Conservation (phyloP, 768 basidiomycete genomes). For the Podaxis rugospora region DNA sequence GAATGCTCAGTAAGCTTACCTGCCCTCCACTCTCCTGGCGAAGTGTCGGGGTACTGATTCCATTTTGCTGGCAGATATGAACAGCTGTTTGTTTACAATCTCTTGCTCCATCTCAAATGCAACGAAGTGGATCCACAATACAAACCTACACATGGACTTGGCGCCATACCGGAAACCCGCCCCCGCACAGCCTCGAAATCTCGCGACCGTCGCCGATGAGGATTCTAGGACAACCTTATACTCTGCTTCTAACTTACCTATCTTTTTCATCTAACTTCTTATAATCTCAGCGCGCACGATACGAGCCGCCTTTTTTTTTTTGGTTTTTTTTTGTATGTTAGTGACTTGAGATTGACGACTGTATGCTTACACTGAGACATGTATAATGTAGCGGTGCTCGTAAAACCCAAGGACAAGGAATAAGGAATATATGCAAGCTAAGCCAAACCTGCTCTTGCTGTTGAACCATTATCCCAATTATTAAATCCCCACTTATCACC, state of each 20-base stretch:
- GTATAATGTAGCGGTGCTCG: neutral
- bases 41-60: conserved; percentile 4
- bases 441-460: conserved; percentile 4
- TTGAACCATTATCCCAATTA: conserved; percentile 11
- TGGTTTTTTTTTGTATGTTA: neutral
- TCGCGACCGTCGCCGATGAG: conserved; percentile 10
- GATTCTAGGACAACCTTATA: neutral
- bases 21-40: neutral
- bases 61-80: conserved; percentile 56
- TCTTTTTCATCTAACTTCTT: neutral
- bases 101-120: conserved; percentile 77
- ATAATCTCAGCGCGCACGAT: neutral
- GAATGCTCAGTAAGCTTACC: conserved; percentile 78
- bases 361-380: neutral
- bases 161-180: conserved; percentile 45
- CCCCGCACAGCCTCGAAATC: neutral
- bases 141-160: conserved; percentile 73
- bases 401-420: neutral
- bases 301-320: neutral
- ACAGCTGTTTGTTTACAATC: conserved; percentile 82
- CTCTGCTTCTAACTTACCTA: neutral
- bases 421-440: neutral
- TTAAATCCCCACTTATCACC: conserved; percentile 47
- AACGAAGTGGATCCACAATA: conserved; percentile 73
- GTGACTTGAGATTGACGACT: neutral